phyloP scores from a whole-genome alignment of 1,284 basidiomycete genomes.

The Heterobasidion parviporum region DNA sequence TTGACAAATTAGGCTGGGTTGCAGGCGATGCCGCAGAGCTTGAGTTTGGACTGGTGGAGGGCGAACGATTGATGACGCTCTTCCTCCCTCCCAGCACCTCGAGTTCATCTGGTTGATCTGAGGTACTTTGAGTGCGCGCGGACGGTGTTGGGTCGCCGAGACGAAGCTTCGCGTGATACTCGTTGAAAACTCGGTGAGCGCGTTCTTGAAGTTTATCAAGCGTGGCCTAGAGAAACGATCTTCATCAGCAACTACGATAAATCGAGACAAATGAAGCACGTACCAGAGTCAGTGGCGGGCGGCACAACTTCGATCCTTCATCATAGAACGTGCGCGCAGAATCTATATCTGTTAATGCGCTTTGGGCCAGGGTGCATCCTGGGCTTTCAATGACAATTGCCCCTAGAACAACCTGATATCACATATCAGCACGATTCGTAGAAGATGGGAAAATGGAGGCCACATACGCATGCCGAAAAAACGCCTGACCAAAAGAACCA shows the following conservation, averaged over 20 bases:
- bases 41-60: slow-evolving; percentile 9
- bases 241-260: not conserved
- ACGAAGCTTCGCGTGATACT: slow-evolving; percentile 2
- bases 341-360: slow-evolving; percentile 33
- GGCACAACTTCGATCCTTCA: slow-evolving; percentile 29
- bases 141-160: not conserved
- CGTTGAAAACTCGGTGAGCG: slow-evolving; percentile 12
- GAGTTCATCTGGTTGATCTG: slow-evolving; percentile 23
- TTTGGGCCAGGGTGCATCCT: slow-evolving; percentile 29
- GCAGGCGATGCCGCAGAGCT: not conserved
- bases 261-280: slow-evolving; percentile 5
- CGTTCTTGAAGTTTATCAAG: slow-evolving; percentile 16
- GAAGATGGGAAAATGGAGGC: not conserved
- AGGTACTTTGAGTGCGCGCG: not conserved
- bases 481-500: slow-evolving; percentile 49
- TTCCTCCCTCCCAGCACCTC: slow-evolving; percentile 29
- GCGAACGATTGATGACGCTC: slow-evolving; percentile 24
- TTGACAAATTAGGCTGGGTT: not conserved
- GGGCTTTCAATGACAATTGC: slow-evolving; percentile 39
- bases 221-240: slow-evolving; percentile 6
- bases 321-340: slow-evolving; percentile 30
- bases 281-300: slow-evolving; percentile 33
- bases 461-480: slow-evolving; percentile 41
- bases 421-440: not conserved
- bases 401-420: slow-evolving; percentile 34